These are phyloP conservation scores for Tephrocybe sp. DNA, from an alignment of 768 basidiomycete genomes.

Conservation along the genomic window DNA sequence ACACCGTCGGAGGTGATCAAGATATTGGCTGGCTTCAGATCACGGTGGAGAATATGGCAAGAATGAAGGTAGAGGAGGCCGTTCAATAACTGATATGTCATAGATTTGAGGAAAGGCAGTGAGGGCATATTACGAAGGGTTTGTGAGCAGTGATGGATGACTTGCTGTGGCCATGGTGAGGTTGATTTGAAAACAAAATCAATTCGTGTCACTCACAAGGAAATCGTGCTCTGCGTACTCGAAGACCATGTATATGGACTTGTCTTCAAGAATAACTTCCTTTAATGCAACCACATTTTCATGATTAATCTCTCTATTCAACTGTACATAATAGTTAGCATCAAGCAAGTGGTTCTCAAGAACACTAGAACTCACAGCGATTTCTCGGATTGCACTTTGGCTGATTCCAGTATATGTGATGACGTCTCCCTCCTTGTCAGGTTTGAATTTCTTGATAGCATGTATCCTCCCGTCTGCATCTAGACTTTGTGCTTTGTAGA, in stretches of 20 bases:
- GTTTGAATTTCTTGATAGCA: slow-evolving; percentile 99
- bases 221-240: slow-evolving; percentile 99
- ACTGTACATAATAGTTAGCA: slow-evolving; percentile 36
- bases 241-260: slow-evolving; percentile 99
- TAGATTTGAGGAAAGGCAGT: slow-evolving; percentile 80
- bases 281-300: slow-evolving; percentile 89
- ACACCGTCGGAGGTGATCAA: slow-evolving; percentile 85
- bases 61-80: slow-evolving; percentile 95
- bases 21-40: slow-evolving; percentile 98
- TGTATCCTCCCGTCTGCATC: slow-evolving; percentile 71
- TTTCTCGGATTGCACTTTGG: slow-evolving; percentile 96
- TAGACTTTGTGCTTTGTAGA: slow-evolving; percentile 90
- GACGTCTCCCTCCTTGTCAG: slow-evolving; percentile 98
- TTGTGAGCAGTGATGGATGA: slow-evolving; percentile 97
- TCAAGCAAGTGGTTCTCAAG: slow-evolving; percentile 13
- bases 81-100: slow-evolving; percentile 91
- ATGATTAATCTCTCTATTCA: slow-evolving; percentile 87
- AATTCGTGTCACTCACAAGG: slow-evolving; percentile 54
- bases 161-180: slow-evolving; percentile 60
- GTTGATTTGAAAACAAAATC: background rate
- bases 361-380: slow-evolving; percentile 65
- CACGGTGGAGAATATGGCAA: slow-evolving; percentile 92
- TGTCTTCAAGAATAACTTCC: slow-evolving; percentile 96
- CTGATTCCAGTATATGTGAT: slow-evolving; percentile 95
- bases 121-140: slow-evolving; percentile 77